Percentiles rank a stretch among this genome's conserved stretches.
These are phyloP conservation scores for Epichloe hybrida DNA, from an alignment of 2,329 filamentous ascomycete genomes.

Conservation along the genomic window DNA sequence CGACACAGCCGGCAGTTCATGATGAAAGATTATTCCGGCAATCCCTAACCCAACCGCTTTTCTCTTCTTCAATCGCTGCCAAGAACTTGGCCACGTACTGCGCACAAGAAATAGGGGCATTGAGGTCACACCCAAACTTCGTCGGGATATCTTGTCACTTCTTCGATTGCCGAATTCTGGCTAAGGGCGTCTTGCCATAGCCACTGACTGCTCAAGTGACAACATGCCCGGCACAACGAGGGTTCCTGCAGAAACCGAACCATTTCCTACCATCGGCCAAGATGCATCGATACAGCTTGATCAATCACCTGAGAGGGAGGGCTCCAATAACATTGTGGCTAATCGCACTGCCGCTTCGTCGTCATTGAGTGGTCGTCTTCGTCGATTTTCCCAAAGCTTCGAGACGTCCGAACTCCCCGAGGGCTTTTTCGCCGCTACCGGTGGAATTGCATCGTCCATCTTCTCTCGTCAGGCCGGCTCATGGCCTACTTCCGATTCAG, in stretches of 20 bases:
- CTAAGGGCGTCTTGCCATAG: neutral
- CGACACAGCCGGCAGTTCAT: too few species aligned
- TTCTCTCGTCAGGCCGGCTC: slow-evolving; percentile 13
- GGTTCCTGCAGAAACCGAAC: slow-evolving; percentile 11
- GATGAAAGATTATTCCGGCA: neutral
- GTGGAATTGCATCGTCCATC: slow-evolving; percentile 30
- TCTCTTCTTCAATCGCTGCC: neutral
- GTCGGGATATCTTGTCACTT: neutral
- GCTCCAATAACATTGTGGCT: slow-evolving; percentile 3
- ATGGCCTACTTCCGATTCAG: slow-evolving; percentile 8
- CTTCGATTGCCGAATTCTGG: neutral
- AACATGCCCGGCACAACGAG: slow-evolving; percentile 1
- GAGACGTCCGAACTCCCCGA: slow-evolving; percentile 31
- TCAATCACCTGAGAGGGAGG: slow-evolving; percentile 1
- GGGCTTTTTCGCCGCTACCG: slow-evolving; percentile 34
- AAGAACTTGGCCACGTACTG: too few species aligned
- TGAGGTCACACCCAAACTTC: too few species aligned
- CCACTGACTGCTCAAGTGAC: neutral
- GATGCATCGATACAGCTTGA: slow-evolving; percentile 2
- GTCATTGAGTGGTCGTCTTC: slow-evolving; percentile 19
- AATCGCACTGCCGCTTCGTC: slow-evolving; percentile 18
- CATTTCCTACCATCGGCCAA: slow-evolving; percentile 14
- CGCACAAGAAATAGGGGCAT: too few species aligned
- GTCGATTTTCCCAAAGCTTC: slow-evolving; percentile 24
- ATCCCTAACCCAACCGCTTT: neutral